Evolutionary conservation across 306 rosid species (phyloP).

Genomic region (Acmispon strigosus): DNA sequence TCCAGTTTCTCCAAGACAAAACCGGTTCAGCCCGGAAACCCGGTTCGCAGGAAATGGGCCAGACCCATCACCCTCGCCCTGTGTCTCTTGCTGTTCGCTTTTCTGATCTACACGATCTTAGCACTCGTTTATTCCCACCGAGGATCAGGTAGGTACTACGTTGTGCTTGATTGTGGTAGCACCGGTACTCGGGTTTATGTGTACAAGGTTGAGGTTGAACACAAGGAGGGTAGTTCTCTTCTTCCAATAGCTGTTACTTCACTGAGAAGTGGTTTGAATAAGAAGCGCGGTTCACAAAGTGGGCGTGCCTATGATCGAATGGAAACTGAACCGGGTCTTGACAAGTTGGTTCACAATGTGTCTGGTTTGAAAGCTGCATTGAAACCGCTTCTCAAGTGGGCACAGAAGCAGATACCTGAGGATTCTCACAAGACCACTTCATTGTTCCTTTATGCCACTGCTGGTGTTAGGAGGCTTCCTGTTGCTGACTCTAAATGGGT

Average conservation of each 20-base stretch:
- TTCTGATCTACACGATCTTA: conserved; percentile 37
- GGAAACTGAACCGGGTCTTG: conserved; percentile 96
- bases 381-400: conserved; percentile 73
- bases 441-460: conserved; percentile 77
- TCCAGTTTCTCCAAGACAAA: conserved; percentile 63
- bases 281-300: conserved; percentile 25
- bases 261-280: conserved; percentile 25
- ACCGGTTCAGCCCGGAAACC: conserved; percentile 35
- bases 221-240: conserved; percentile 28
- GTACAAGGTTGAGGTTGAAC: conserved; percentile 46
- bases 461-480: conserved; percentile 81
- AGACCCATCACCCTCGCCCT: conserved; percentile 28
- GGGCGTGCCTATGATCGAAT: conserved; percentile 90
- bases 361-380: conserved; percentile 60
- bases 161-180: conserved; percentile 90
- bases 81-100: conserved; percentile 28
- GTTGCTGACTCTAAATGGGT: conserved; percentile 65
- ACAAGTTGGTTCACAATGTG: conserved; percentile 58
- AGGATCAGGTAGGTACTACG: conserved; percentile 51
- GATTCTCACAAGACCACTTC: conserved; percentile 52
- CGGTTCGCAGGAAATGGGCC: conserved; percentile 37
- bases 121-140: conserved; percentile 37
- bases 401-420: conserved; percentile 75
- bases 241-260: conserved; percentile 49
- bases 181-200: conserved; percentile 85